Evolutionary conservation across 75 land plant species (phyloP).

Genomic region (Pseudotsuga menziesii): DNA sequence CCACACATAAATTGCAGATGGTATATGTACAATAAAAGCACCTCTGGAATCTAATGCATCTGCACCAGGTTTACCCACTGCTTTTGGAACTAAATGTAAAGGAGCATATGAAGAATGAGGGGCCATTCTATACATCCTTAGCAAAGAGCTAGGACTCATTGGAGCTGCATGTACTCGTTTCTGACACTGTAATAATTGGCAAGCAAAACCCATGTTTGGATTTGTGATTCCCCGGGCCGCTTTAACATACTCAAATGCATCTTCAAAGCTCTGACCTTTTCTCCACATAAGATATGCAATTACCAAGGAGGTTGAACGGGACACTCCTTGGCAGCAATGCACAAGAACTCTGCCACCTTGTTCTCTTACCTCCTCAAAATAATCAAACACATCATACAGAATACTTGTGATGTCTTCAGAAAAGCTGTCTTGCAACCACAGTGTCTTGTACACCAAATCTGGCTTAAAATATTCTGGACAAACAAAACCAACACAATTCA

Average conservation of each 20-base stretch:
- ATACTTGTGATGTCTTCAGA: conserved; percentile 49
- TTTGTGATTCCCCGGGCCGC: conserved; percentile 36
- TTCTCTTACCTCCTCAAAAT: conserved; percentile 36
- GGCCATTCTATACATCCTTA: conserved; percentile 43
- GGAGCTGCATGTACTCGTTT: conserved; percentile 29
- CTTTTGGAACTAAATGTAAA: conserved; percentile 47
- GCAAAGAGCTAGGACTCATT: conserved; percentile 21
- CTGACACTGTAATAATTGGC: conserved; percentile 54
- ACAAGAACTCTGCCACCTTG: conserved; percentile 48
- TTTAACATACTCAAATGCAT: conserved; percentile 44
- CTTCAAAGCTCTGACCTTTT: conserved; percentile 38
- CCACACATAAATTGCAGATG: conserved; percentile 47
- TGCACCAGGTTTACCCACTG: conserved; percentile 18
- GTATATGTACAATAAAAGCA: conserved; percentile 43
- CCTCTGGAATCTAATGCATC: conserved; percentile 49
- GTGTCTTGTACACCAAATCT: conserved; percentile 47
- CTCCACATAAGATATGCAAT: conserved; percentile 63
- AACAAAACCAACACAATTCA: conserved; percentile 50
- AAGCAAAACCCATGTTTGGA: conserved; percentile 57
- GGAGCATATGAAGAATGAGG: conserved; percentile 65
- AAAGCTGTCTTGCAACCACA: conserved; percentile 57
- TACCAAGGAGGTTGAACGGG: conserved; percentile 48
- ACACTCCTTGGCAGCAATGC: conserved; percentile 50
- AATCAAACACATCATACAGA: conserved; percentile 55
- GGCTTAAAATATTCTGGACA: conserved; percentile 49